Evolutionary conservation across 306 rosid species (phyloP), one percentile per base, ranked within the genome.

Genomic region (Lathyrus aphaca): DNA sequence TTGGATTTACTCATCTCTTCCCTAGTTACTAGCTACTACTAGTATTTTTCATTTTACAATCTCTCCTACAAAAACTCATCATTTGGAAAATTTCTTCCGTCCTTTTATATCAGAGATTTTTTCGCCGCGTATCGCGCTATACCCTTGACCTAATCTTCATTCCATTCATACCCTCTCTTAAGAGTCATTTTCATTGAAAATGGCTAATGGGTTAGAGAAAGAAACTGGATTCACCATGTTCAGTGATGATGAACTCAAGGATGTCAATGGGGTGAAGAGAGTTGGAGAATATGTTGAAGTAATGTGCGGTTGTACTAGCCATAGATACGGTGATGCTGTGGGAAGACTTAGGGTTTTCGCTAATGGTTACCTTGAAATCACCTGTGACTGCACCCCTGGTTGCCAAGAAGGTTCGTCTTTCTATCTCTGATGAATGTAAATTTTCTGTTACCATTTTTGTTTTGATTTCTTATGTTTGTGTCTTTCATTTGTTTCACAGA

Each of bases 341-440:
- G 98, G 98, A 38, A 85, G 90, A 81, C 98, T 93, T 88, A 90
- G 94, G 97, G 96, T 93, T 93, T 93, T 86, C 83, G 19, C 77
- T 13, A 90, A 84, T 82, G 97, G 98, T 4, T 90, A 78, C 68
- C 98, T 93, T 32, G 87, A 90, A 81, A 85, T 93, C 88, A 63
- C 88, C 68, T 93, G 98, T 58, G 96, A 93, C 79, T 93, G 98
- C 94, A 86, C 91, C 78, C 98, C 98, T 81, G 96, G 94, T 69
- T 93, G 98, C 76, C 82, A 85, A 75, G 96, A 93, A 93, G 98
- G 96, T 93, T 82, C 78, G 66, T 74, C 29, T 80, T 61, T 70
- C 80, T 75, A 44, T 73, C 50, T 73, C 61, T 62, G n/a, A 14
- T 43, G 17, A 61, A 53, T 44, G 68, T 38, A 21, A 1, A 10